Percentiles rank a stretch among this genome's conserved stretches.
phyloP scores from a whole-genome alignment of 768 basidiomycete species.

The Boletus rubescentipes region DNA sequence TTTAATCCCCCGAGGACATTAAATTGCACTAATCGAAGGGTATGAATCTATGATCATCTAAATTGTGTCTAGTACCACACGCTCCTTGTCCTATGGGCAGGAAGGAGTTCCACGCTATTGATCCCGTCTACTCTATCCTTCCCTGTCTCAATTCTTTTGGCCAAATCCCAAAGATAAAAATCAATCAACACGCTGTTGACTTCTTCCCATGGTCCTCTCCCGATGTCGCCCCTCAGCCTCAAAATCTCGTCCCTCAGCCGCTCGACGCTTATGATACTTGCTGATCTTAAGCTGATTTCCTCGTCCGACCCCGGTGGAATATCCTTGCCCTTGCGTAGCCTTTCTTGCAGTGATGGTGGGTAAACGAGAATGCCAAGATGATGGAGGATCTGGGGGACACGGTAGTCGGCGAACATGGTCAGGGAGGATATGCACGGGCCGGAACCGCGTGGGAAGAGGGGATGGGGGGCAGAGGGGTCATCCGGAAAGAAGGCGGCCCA shows the following conservation, averaged over 20 bases:
- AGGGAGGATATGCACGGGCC: slow-evolving; percentile 67
- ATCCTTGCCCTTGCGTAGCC: slow-evolving; percentile 43
- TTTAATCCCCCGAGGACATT: neutral
- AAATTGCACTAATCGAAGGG: slow-evolving; percentile 15
- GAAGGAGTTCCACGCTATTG: slow-evolving; percentile 54
- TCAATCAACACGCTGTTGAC: slow-evolving; percentile 83
- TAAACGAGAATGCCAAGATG: slow-evolving; percentile 77
- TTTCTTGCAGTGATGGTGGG: slow-evolving; percentile 54
- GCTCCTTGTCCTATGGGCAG: slow-evolving; percentile 77
- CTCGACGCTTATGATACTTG: slow-evolving; percentile 81
- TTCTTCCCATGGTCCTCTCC: slow-evolving; percentile 16
- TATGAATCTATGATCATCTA: neutral
- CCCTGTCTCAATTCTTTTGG: slow-evolving; percentile 69
- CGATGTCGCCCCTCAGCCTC: slow-evolving; percentile 28
- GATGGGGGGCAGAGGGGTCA: slow-evolving; percentile 49
- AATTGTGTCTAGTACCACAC: slow-evolving; percentile 69
- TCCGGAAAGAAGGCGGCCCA: slow-evolving; percentile 90
- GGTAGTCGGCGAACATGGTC: slow-evolving; percentile 95
- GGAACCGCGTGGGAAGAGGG: slow-evolving; percentile 61
- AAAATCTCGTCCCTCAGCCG: slow-evolving; percentile 61
- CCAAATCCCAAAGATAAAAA: slow-evolving; percentile 89
- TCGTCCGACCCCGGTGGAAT: slow-evolving; percentile 60
- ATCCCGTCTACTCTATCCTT: slow-evolving; percentile 60
- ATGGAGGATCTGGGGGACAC: slow-evolving; percentile 88
- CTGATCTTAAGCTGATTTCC: slow-evolving; percentile 77